Percentiles rank a stretch among this genome's conserved stretches.
Conservation (phyloP, 371 early-diverging fungal species). For the Circinella minor region DNA sequence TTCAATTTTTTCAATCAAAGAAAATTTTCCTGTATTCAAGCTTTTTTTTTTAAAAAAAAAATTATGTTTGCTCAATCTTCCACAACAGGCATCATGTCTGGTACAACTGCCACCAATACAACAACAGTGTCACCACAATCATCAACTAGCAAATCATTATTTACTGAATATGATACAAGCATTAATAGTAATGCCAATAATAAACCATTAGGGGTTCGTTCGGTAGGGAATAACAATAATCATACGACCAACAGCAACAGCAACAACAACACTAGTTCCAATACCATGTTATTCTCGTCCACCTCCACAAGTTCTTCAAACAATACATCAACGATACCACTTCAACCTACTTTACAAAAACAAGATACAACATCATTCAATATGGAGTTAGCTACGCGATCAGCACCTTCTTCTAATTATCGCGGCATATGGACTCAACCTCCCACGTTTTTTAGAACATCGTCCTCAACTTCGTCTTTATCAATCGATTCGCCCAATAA, state of each 20-base stretch:
- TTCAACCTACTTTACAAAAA: neutral
- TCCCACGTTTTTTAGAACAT: neutral
- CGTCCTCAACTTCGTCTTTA: no score
- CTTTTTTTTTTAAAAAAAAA: neutral
- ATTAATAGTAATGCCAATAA: neutral
- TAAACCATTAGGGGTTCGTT: neutral
- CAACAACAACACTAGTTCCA: neutral
- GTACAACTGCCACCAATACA: neutral
- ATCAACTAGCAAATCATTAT: neutral
- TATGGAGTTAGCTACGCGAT: neutral
- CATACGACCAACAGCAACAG: neutral
- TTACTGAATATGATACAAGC: neutral
- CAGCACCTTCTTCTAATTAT: neutral
- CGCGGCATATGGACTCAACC: neutral
- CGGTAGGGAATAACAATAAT: neutral
- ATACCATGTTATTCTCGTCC: neutral
- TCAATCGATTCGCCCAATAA: no score
- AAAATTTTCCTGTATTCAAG: no score
- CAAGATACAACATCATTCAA: neutral
- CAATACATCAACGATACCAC: neutral
- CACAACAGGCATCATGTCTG: no score
- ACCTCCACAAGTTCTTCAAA: neutral
- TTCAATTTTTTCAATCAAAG: no score
- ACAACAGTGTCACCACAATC: neutral
- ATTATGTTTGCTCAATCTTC: neutral